Evolutionary conservation across 495 filamentous ascomycete species (phyloP), one percentile per base, ranked within the genome.

Genomic region (Aspergillus ellipticus): DNA sequence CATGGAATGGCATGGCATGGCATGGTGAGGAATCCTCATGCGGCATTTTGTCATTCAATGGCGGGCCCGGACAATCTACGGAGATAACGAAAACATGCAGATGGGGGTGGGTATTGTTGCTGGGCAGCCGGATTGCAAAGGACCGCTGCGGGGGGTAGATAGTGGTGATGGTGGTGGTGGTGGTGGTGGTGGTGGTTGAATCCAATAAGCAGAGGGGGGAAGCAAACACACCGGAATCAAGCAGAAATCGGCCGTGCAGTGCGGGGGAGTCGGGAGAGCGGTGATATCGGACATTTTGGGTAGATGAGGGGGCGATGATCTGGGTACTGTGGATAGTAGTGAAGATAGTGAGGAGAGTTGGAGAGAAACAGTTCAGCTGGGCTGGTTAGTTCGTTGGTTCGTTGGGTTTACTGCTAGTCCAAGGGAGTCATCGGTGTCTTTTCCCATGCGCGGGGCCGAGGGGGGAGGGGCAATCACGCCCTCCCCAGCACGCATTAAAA

Each of bases 181-280:
- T n/a, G n/a, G n/a, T n/a, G n/a, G n/a, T n/a, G n/a, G 4, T 2
- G 15, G 10, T 17, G 13, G 22, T 39, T 11, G 13, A 17, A 21
- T 15, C n/a, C 35, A 22, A 43, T 47, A 42, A 19, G 21, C 2
- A 24, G 5, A 41, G 17, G 31, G 11, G 31, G 15, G 2, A 39
- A 39, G 11, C 11, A 15, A 39, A 74, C 80, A 49, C 68, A 92
- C 87, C 0, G 90, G 90, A 59, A 94, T 83, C 48, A 94, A 72
- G 68, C 90, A 94, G 64, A 94, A 93, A 65, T 96, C 90, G 3
- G 83, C 90, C 26, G 84, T 80, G 71, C 89, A 92, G 51, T 71
- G 66, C 13, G 75, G 67, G 3, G 89, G 89, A 0, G 89, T 91
- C 7, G 78, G 72, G 49, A 89, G 69, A 17, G 60, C 61, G n/a